phyloP scores from a whole-genome alignment of 2,329 filamentous ascomycete species.

The Triangularia verruculosa region DNA sequence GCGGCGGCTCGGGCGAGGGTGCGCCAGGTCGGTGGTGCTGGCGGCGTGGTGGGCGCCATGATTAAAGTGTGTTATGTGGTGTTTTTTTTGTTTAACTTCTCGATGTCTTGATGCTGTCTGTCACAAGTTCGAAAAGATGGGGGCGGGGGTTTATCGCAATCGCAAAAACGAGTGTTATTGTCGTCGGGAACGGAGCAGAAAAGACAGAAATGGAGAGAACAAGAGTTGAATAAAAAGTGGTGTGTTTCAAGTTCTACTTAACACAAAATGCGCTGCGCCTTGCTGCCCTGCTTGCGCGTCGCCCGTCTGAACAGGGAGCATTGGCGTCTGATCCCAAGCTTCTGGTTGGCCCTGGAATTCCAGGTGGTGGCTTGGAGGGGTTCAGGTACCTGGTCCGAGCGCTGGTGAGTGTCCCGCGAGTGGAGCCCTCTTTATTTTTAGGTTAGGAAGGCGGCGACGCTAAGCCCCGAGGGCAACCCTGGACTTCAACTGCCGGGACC shows the following conservation, averaged over 20 bases:
- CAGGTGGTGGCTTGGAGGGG: neutral
- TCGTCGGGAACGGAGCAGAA: neutral
- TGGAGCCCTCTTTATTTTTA: neutral
- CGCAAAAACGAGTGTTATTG: neutral
- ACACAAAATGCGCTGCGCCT: neutral
- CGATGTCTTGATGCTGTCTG: neutral
- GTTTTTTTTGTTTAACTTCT: neutral
- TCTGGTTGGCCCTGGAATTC: neutral
- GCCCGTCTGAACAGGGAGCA: neutral
- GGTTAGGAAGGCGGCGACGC: neutral
- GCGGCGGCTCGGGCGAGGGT: constrained; percentile 20
- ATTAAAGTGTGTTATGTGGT: neutral
- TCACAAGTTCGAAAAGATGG: too few species aligned
- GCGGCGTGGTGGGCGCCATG: neutral
- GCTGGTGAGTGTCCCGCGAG: neutral
- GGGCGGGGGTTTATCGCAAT: neutral
- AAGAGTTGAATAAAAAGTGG: neutral
- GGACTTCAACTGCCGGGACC: neutral
- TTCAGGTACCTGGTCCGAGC: neutral
- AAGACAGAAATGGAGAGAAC: neutral
- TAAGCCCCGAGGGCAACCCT: neutral
- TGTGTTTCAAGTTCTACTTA: neutral
- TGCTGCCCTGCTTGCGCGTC: neutral
- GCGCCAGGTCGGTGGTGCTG: neutral
- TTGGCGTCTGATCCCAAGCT: neutral